Conservation (phyloP, 352 stramenopile genomes). For the Aphanomyces cochlioides region DNA sequence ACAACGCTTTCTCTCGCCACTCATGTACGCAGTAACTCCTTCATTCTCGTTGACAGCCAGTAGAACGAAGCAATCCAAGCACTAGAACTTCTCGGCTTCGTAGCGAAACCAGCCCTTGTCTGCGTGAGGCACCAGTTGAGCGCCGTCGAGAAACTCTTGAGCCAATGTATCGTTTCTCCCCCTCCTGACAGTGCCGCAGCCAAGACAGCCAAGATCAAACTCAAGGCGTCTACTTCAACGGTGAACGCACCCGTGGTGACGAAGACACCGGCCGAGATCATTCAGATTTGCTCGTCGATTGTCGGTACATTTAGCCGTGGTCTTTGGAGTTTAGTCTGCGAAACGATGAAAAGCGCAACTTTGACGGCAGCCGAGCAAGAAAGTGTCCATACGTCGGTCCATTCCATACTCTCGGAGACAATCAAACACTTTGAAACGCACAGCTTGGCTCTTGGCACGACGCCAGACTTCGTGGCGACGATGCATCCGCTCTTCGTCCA, state of each 20-base stretch:
- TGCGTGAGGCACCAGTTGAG: constrained; percentile 69
- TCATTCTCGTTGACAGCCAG: neutral
- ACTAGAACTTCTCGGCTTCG: constrained; percentile 51
- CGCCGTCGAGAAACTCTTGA: constrained; percentile 53
- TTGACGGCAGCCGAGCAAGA: constrained; percentile 65
- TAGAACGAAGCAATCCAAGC: constrained; percentile 60
- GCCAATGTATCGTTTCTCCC: constrained; percentile 34
- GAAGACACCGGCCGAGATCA: constrained; percentile 33
- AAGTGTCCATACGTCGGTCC: constrained; percentile 57
- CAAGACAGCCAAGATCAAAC: constrained; percentile 5
- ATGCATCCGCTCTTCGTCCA: constrained; percentile 65
- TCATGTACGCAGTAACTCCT: constrained; percentile 37
- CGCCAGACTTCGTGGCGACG: constrained; percentile 42
- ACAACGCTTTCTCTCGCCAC: constrained; percentile 53
- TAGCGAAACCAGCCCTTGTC: constrained; percentile 59
- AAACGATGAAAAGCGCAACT: constrained; percentile 58
- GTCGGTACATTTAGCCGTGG: constrained; percentile 63
- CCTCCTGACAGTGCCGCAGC: neutral
- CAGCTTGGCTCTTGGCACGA: constrained; percentile 36
- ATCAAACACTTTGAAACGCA: constrained; percentile 51
- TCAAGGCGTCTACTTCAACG: constrained; percentile 4
- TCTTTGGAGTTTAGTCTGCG: constrained; percentile 69
- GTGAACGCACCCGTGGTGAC: constrained; percentile 23
- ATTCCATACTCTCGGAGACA: constrained; percentile 49
- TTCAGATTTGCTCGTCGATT: constrained; percentile 52